Base-by-base conservation (phyloP, 1,284 basidiomycete species). In the Cutaneotrichosporon cavernicola region DNA sequence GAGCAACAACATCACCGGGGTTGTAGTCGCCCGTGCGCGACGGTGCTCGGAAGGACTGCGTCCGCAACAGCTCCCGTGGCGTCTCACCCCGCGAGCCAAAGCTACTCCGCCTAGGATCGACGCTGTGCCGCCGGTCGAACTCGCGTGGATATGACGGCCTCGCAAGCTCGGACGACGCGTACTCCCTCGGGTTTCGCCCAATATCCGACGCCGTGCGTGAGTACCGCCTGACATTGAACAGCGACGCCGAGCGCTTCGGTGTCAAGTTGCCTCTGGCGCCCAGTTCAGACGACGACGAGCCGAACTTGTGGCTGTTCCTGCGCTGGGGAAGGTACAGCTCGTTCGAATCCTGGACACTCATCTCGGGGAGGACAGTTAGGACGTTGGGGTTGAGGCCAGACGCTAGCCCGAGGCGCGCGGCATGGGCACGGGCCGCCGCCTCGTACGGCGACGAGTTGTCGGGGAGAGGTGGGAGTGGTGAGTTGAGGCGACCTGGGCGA, bases 321-420 rank as follows among this genome's bases (percentile, higher is more conserved):
- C 53, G 46, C 30, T 60, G 32, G n/a, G 49, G 49, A 7, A 51
- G 49, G 58, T 69, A 69, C 9, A 69, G 61, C 22, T 46, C 14
- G 40, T 69, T 58, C 18, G 76, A 73, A 46, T 77, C 75, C 46
- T 73, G 69, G 5, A 64, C 64, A 0, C 72, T 65, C 76, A 81
- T 78, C 34, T 77, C 76, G 0, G 80, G 80, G 36, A 81, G 67
- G 21, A 81, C 57, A 4, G 80, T 81, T 16, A 81, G 63, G 0
- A 73, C 65, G 52, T 77, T 75, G 2, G 80, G 75, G 69, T 77
- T 72, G 49, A 79, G 68, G 63, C 76, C 66, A 21, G 71, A 69
- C n/a, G 79, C 73, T 65, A 80, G 72, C 22, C 72, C 67, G 14
- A 61, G 26, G 40, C 65, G 65, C 14, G 22, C 53, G 9, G 58